Conservation (phyloP, 805 yeast species). For the Kodamaea hsintzibuensis region DNA sequence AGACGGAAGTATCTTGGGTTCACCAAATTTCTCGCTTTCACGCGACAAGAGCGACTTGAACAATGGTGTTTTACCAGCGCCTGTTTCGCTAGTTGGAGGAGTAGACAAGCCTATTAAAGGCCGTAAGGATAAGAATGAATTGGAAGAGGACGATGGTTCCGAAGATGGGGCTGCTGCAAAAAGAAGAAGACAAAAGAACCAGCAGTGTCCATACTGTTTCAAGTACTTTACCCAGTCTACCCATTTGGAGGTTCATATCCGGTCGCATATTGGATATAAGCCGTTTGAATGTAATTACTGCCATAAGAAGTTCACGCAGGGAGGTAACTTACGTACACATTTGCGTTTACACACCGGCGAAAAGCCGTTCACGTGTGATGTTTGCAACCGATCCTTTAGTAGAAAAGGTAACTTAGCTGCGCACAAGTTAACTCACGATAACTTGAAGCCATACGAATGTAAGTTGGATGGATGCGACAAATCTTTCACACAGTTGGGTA, state of each 20-base stretch:
- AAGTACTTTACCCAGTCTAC: slow-evolving; percentile 87
- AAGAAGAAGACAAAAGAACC: slow-evolving; percentile 46
- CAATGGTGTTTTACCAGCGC: slow-evolving; percentile 51
- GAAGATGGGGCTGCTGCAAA: slow-evolving; percentile 17
- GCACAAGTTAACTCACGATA: slow-evolving; percentile 79
- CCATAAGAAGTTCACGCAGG: slow-evolving; percentile 82
- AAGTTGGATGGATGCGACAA: slow-evolving; percentile 79
- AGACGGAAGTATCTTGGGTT: slow-evolving; percentile 67
- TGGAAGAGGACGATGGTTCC: slow-evolving; percentile 19
- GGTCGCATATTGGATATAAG: slow-evolving; percentile 84
- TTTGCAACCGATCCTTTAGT: slow-evolving; percentile 76
- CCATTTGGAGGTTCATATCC: slow-evolving; percentile 83
- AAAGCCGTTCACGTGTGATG: slow-evolving; percentile 79
- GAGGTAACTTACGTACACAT: slow-evolving; percentile 87
- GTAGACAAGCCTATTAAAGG: slow-evolving; percentile 60
- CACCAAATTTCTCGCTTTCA: slow-evolving; percentile 19
- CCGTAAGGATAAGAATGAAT: slow-evolving; percentile 26
- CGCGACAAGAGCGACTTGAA: slow-evolving; percentile 23
- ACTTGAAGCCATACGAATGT: slow-evolving; percentile 77
- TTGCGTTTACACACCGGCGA: slow-evolving; percentile 88
- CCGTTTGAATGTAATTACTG: slow-evolving; percentile 82
- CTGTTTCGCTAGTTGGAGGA: slow-evolving; percentile 74
- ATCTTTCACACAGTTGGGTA: slow-evolving; percentile 88
- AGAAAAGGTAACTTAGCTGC: slow-evolving; percentile 92
- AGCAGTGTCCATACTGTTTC: slow-evolving; percentile 74